Evolutionary conservation across 768 basidiomycete genomes (phyloP), one percentile per base, ranked within the genome.

Genomic region (Leccinum barrowsii): DNA sequence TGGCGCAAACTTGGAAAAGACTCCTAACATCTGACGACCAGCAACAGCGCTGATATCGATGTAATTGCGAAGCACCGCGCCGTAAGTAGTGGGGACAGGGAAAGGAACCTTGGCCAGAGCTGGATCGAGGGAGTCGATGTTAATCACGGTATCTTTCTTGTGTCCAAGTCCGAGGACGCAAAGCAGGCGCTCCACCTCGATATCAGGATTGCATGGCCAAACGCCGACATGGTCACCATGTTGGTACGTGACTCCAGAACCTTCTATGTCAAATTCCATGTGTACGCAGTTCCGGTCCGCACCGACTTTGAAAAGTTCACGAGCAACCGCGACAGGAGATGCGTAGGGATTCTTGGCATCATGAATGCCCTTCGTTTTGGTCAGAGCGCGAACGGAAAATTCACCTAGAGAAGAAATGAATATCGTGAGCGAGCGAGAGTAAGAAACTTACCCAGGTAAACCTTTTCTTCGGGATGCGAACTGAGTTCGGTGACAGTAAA

Each of bases 81-180:
- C 84, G 67, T 97, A 98, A 7, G 95, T 98, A 2, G 95, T 94
- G 1, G 96, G 96, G 19, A 94, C 90, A 12, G 97, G 96, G 87
- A 98, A 99, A 17, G 96, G 96, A 57, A 98, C 95, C 75, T 98
- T 98, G 58, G 96, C 96, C 30, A 99, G 82, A 15, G 95, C 94
- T 19, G 97, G 96, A 69, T 99, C 96, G 59, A 98, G 85, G n/a
- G 94, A 96, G 70, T 94, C 94, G 59, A 99, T 93, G 63, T 87
- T 85, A 66, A 99, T 92, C 50, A 94, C 85, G 40, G 82, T 80
- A 72, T 95, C 86, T 68, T 85, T 83, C 77, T 92, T 92, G 60
- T 87, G 81, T 63, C 82, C 80, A 11, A 99, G 81, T 24, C 94
- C 96, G 50, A 99, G 86, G 42, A 88, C 83, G 61, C 84, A 87